Evolutionary conservation across 2,329 filamentous ascomycete species (phyloP).

Genomic region (Fusarium pilosicola): DNA sequence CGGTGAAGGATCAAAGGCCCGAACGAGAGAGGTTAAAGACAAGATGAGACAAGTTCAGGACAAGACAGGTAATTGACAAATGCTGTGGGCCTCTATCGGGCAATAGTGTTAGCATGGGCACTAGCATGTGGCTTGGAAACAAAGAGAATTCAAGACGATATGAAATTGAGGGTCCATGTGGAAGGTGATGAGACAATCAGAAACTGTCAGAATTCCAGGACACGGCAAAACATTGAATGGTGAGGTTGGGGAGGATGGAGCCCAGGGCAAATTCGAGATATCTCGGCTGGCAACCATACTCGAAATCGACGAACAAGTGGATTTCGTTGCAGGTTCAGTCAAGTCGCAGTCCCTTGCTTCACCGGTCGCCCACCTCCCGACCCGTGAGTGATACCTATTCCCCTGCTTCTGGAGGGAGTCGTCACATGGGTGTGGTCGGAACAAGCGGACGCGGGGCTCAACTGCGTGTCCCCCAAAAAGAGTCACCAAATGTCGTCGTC

Average conservation of each 20-base stretch:
- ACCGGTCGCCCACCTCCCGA: conserved; percentile 26
- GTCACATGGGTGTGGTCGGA: conserved; percentile 42
- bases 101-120: conserved; percentile 17
- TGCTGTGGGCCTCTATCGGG: conserved; percentile 30
- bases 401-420: conserved; percentile 36
- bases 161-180: conserved; percentile 15
- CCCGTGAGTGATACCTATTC: conserved; percentile 24
- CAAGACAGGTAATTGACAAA: conserved; percentile 30
- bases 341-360: conserved; percentile 41
- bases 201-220: conserved; percentile 27
- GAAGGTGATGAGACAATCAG: conserved; percentile 30
- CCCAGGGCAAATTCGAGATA: background rate
- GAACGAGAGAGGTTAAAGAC: conserved; percentile 33
- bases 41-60: conserved; percentile 36
- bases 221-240: background rate
- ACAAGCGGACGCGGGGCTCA: conserved; percentile 38
- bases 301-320: background rate
- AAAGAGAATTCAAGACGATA: conserved; percentile 24
- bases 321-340: conserved; percentile 16
- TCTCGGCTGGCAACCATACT: background rate
- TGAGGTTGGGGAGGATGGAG: conserved; percentile 15
- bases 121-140: conserved; percentile 35
- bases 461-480: conserved; percentile 21
- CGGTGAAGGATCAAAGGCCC: conserved; percentile 39
- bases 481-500: conserved; percentile 31